Evolutionary conservation across 1,139 yeast genomes (phyloP), one percentile per base, ranked within the genome.

Genomic region (Yamadazyma kanchanaburiensis): DNA sequence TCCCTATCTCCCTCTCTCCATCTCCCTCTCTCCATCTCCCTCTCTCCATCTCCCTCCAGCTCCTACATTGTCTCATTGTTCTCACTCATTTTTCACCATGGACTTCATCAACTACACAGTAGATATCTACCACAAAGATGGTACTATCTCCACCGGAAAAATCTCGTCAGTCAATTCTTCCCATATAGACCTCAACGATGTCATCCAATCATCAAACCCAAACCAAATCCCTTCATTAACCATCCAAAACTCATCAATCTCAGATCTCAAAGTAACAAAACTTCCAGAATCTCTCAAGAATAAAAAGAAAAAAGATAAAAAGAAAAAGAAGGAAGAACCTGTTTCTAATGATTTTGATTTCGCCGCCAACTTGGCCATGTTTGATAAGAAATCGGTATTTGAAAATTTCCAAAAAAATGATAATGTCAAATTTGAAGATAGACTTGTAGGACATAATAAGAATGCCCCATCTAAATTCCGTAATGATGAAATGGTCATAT

Each of bases 361-460:
- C 55, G 86, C 77, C 36, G 82, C 88, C 8, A 86, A 84, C 49
- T 68, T 88, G 42, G 81, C 83, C 17, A 76, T 80, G 68, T 89
- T 89, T 50, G 94, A 89, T 55, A 89, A 89, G 54, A 66, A 72
- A 38, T 68, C 80, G 6, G 91, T 88, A 5, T 84, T 89, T 54
- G 84, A 82, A 33, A 87, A 85, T 48, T 74, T 88, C 49, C 77
- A 79, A 30, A 70, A 70, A 40, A 62, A 66, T 33, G 96, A 87
- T 49, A 68, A 65, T 11, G 66, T 78, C 15, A 76, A 69, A 29
- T 80, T 84, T 2, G 63, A 68, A 12, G 69, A 76, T 27, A 66
- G 95, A 39, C 63, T 87, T 23, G 95, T 85, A 5, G 81, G 88
- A 3, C 86, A 81, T 51, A 87, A 87, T 53, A 80, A 74, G 47